These are phyloP conservation scores for Fagopyrum homotropicum DNA, from an alignment of 148 eudicot genomes.

Conservation along the genomic window DNA sequence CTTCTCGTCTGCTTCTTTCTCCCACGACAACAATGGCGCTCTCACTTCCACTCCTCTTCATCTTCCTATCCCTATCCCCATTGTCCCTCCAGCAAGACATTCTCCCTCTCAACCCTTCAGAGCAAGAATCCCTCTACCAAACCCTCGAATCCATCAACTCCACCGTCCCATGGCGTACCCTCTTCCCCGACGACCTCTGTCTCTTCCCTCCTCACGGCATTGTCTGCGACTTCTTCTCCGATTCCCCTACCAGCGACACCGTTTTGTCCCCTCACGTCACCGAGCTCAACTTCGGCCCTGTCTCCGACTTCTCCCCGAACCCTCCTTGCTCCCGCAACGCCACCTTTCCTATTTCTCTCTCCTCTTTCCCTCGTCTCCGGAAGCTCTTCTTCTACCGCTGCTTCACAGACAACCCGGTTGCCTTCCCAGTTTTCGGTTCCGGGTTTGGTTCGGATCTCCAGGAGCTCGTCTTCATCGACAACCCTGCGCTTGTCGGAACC, in stretches of 20 bases:
- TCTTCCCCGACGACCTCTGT: conserved; percentile 78
- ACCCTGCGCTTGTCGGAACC: conserved; percentile 48
- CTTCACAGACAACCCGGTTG: conserved; percentile 33
- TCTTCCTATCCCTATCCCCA: conserved; percentile 9
- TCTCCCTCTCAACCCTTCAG: conserved; percentile 36
- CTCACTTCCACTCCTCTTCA: conserved; percentile 4
- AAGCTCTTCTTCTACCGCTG: conserved; percentile 80
- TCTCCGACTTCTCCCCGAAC: conserved; percentile 64
- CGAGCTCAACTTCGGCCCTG: conserved; percentile 60
- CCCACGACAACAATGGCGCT: conserved; percentile 1
- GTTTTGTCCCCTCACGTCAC: conserved; percentile 31
- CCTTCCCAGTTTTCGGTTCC: conserved; percentile 26
- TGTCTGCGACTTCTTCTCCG: conserved; percentile 47
- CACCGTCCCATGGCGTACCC: conserved; percentile 45
- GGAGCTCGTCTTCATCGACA: conserved; percentile 65
- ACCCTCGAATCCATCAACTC: conserved; percentile 68
- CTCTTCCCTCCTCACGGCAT: conserved; percentile 75
- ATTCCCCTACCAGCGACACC: conserved; percentile 6
- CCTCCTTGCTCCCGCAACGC: conserved; percentile 50
- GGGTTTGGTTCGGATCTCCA: conserved; percentile 30
- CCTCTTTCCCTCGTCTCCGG: conserved; percentile 40
- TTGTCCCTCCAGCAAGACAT: conserved; percentile 17
- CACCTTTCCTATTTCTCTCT: conserved; percentile 29
- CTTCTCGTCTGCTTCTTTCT: neutral
- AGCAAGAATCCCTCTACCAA: conserved; percentile 57